Evolutionary conservation across 129 eudicot species (phyloP), one percentile per base, ranked within the genome.

Genomic region (Solidago caesia): DNA sequence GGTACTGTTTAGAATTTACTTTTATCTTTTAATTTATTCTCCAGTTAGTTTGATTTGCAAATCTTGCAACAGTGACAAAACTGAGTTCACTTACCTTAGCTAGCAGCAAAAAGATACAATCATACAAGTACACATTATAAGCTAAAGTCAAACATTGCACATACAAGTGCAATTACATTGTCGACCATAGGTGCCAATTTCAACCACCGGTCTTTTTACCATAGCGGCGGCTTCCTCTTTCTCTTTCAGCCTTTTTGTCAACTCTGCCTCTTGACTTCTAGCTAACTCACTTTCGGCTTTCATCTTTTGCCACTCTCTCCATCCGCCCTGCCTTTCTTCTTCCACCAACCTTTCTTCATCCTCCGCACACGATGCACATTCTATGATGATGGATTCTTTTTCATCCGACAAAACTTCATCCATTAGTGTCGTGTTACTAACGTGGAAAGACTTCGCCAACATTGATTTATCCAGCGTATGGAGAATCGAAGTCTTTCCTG

Each of bases 321-420:
- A 56, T 13, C 64, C 53, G 39, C 15, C 57, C 12, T 43, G 72
- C 72, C 65, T 27, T 52, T 73, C 76, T 58, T 64, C 79, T 14
- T 72, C 48, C 33, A 51, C 49, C 74, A 12, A 7, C 9, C 12
- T 69, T 51, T 83, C 82, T 45, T 78, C 80, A 75, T 80, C 80
- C 87, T 92, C 96, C 0, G 97, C 97, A 78, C 97, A 91, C 1
- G 86, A 85, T 13, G 70, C 59, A 45, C 97, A 91, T 4, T 79
- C 87, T 56, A 86, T 15, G 7, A 91, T 81, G 29, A 85, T 63
- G 1, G 96, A 83, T 6, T 80, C 84, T 12, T 33, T 55, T 51
- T 85, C 81, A n/a, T 82, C 61, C 14, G 33, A 83, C 52, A 87
- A 29, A 58, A 91, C 61, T 70, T 42, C 80, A 29, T 69, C 84